Conservation (phyloP, 148 eudicot genomes). For the Silene uniflora region DNA sequence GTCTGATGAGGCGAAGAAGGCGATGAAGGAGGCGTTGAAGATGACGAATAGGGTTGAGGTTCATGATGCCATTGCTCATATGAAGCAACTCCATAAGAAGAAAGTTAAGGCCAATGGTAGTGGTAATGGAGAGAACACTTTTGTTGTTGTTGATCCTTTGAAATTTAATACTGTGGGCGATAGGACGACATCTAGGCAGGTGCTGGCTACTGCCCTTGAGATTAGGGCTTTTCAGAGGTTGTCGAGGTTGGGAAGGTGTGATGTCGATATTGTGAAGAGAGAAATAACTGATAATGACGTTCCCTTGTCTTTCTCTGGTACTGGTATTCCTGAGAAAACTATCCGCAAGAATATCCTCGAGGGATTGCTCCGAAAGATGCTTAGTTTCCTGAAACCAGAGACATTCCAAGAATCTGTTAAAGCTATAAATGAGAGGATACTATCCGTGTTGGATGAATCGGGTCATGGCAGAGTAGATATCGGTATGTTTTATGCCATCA, state of each 20-base stretch:
- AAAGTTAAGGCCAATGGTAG: conserved; percentile 67
- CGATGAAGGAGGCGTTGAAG: conserved; percentile 89
- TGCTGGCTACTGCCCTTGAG: conserved; percentile 73
- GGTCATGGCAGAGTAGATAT: conserved; percentile 81
- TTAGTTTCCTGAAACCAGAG: conserved; percentile 84
- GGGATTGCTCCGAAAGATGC: conserved; percentile 61
- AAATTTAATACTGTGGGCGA: conserved; percentile 73
- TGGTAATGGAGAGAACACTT: conserved; percentile 64
- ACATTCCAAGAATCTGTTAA: conserved; percentile 89
- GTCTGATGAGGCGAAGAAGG: conserved; percentile 88
- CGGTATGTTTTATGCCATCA: conserved; percentile 89
- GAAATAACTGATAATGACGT: conserved; percentile 69
- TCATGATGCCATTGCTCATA: conserved; percentile 86
- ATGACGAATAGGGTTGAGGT: conserved; percentile 97
- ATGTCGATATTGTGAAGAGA: conserved; percentile 67
- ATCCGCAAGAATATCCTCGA: conserved; percentile 90
- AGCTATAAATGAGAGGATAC: conserved; percentile 80
- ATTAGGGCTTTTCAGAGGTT: conserved; percentile 86
- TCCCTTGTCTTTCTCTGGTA: conserved; percentile 81
- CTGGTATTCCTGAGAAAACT: conserved; percentile 72
- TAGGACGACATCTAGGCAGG: conserved; percentile 67
- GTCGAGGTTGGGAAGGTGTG: conserved; percentile 76
- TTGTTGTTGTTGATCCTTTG: conserved; percentile 54
- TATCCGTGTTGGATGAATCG: conserved; percentile 71
- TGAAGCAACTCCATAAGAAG: conserved; percentile 94